These are phyloP conservation scores for Schizosaccharomyces versatilis DNA, from an alignment of 1,139 yeast species.

Conservation along the genomic window DNA sequence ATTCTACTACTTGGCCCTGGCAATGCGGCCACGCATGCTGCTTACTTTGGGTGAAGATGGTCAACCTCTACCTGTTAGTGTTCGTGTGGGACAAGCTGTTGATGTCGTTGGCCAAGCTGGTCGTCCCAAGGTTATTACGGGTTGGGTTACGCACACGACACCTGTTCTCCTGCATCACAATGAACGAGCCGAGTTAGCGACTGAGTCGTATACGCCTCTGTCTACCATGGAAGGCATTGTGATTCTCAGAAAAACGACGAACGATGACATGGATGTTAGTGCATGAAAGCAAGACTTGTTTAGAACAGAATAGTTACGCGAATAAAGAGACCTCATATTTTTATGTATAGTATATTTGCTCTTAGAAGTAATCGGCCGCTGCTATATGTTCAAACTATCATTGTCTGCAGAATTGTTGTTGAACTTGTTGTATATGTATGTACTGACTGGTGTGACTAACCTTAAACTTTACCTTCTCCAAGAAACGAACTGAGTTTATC, in stretches of 20 bases:
- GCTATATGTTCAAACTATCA: no score
- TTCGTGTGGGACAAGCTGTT: constrained; percentile 95
- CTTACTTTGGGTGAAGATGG: constrained; percentile 79
- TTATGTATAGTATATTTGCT: no score
- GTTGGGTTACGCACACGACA: constrained; percentile 97
- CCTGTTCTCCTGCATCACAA: constrained; percentile 87
- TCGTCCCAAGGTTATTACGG: constrained; percentile 92
- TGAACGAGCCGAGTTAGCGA: constrained; percentile 91
- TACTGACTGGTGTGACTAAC: no score
- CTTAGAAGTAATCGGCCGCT: no score
- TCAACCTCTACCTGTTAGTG: constrained; percentile 79
- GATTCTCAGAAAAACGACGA: constrained; percentile 46
- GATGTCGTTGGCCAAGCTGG: constrained; percentile 98
- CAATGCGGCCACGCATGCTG: constrained; percentile 81
- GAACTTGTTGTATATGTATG: no score
- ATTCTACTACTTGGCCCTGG: constrained; percentile 68
- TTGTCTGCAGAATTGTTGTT: no score
- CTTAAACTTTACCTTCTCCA: no score
- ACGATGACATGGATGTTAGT: neutral
- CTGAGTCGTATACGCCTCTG: constrained; percentile 72
- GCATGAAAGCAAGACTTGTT: neutral
- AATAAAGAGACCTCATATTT: no score
- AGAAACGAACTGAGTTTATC: no score
- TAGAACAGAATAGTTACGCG: no score
- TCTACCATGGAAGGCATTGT: constrained; percentile 84